Conservation (phyloP, 768 basidiomycete genomes). For the Brasilioporus rufonigricans region DNA sequence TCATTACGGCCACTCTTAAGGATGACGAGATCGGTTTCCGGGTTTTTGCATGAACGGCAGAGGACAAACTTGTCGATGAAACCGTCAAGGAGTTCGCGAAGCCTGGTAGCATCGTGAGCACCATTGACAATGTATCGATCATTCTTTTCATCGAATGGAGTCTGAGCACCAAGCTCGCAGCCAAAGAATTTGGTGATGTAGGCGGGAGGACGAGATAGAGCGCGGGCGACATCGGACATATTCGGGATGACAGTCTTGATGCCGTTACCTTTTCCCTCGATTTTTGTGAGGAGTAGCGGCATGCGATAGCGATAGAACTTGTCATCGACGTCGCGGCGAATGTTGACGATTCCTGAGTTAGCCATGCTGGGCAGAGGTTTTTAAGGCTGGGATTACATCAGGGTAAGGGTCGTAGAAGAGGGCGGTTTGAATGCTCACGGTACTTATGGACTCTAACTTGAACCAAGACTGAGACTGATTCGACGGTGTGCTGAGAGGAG, state of each 20-base stretch:
- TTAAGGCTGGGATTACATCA: slow-evolving; percentile 51
- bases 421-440: slow-evolving; percentile 37
- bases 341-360: slow-evolving; percentile 77
- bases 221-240: slow-evolving; percentile 96
- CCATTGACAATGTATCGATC: slow-evolving; percentile 99
- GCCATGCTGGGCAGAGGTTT: slow-evolving; percentile 73
- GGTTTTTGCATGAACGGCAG: slow-evolving; percentile 97
- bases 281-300: slow-evolving; percentile 93
- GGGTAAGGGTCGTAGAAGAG: not conserved
- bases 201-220: slow-evolving; percentile 89
- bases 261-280: slow-evolving; percentile 98
- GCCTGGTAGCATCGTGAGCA: slow-evolving; percentile 85
- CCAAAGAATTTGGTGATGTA: slow-evolving; percentile 99
- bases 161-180: slow-evolving; percentile 97
- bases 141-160: slow-evolving; percentile 92
- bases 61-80: slow-evolving; percentile 99
- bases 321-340: slow-evolving; percentile 95
- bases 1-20: slow-evolving; percentile 79
- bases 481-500: slow-evolving; percentile 71
- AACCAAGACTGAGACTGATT: slow-evolving; percentile 57
- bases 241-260: slow-evolving; percentile 99
- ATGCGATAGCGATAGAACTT: slow-evolving; percentile 98
- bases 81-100: slow-evolving; percentile 91
- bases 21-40: slow-evolving; percentile 94
- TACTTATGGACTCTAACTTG: slow-evolving; percentile 51